phyloP scores from a whole-genome alignment of 2,329 filamentous ascomycete genomes.

The Xylaria digitata region DNA sequence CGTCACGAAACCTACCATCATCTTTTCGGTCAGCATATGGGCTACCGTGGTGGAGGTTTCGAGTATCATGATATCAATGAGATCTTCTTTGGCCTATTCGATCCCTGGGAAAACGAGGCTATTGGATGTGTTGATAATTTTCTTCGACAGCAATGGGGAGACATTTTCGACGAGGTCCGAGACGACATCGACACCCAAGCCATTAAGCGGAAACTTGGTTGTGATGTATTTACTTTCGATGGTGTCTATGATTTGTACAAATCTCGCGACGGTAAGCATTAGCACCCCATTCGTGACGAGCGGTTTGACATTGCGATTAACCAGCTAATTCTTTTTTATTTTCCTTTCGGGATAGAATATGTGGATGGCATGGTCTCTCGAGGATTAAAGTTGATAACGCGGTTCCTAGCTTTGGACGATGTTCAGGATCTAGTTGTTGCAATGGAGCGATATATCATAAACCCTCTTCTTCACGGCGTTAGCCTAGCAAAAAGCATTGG shows the following conservation, averaged over 20 bases:
- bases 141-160: slow-evolving; percentile 1
- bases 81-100: slow-evolving; percentile 5
- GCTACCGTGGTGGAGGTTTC: background rate
- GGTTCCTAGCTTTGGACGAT: slow-evolving; percentile 11
- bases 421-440: background rate
- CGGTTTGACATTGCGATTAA: no score
- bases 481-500: no score
- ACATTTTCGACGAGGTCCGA: slow-evolving; percentile 3
- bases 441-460: slow-evolving; percentile 3
- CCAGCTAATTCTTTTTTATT: background rate
- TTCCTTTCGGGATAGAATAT: background rate
- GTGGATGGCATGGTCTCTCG: slow-evolving; percentile 2
- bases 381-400: slow-evolving; percentile 11
- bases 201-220: background rate
- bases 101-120: slow-evolving; percentile 16
- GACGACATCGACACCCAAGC: background rate
- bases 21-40: slow-evolving; percentile 33
- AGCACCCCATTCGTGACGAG: background rate
- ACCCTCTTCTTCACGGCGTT: no score
- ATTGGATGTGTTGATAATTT: slow-evolving; percentile 12
- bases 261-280: background rate
- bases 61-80: background rate
- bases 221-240: background rate
- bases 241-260: background rate
- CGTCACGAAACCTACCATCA: slow-evolving; percentile 39